Evolutionary conservation across 768 basidiomycete species (phyloP), one percentile per base, ranked within the genome.

Genomic region (Boletus sp.): DNA sequence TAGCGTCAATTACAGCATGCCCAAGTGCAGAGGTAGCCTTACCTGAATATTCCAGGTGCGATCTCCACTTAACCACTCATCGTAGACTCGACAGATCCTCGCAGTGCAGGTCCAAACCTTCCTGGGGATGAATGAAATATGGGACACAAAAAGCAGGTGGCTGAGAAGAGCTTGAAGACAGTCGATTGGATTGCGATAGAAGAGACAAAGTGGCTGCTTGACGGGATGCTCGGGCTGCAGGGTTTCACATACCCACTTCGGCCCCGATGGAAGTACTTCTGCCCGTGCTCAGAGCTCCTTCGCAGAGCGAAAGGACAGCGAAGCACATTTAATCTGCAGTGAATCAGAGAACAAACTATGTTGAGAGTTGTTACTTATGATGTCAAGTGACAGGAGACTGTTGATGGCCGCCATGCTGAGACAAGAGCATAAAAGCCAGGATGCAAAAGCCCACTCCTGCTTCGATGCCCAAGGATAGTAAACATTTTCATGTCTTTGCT

Each of bases 31-130:
- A 40, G 39, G 35, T 14, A 36, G 1, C 17, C 39, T 40, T 40
- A 58, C 52, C 41, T 58, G 57, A 3, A 58, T 49, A 4, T 5
- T 14, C 52, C 52, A 58, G 4, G 52, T 37, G 5, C n/a, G n/a
- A n/a, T n/a, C n/a, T n/a, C n/a, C n/a, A n/a, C n/a, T n/a, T n/a
- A n/a, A n/a, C n/a, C n/a, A n/a, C n/a, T n/a, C n/a, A n/a, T n/a
- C n/a, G n/a, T n/a, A n/a, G n/a, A n/a, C n/a, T n/a, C n/a, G n/a
- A 39, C 44, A 56, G 4, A 56, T 24, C 30, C 15, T 46, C 3
- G 4, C 29, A n/a, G 50, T 18, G 4, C 12, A 45, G 0, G 44
- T 56, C 50, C 44, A 51, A 8, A 56, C 36, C 6, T 33, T 56
- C 17, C 18, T 0, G 0, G 15, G 49, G 6, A 56, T 7, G 12